Percentiles rank a stretch among this genome's conserved stretches.
Conservation (phyloP, 1,284 basidiomycete genomes). For the Pseudozyma thailandica region DNA sequence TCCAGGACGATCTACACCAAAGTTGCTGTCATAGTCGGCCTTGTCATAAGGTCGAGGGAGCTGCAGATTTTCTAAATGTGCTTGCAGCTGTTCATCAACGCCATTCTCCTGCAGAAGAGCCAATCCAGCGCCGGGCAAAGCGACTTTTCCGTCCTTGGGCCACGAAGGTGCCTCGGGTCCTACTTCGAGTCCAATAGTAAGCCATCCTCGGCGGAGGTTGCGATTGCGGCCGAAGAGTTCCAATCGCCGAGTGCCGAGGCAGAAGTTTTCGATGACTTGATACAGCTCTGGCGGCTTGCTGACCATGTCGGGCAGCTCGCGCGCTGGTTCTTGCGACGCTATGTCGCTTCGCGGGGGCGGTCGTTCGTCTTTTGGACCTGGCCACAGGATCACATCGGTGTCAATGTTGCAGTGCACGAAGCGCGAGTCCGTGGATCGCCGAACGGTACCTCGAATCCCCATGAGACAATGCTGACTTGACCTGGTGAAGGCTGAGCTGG, state of each 20-base stretch:
- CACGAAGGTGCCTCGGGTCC: slow-evolving; percentile 52
- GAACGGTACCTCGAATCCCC: slow-evolving; percentile 97
- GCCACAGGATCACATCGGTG: slow-evolving; percentile 96
- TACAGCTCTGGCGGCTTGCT: slow-evolving; percentile 94
- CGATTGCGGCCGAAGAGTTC: slow-evolving; percentile 85
- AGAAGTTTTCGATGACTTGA: slow-evolving; percentile 95
- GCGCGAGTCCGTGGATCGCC: slow-evolving; percentile 89
- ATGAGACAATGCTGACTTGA: slow-evolving; percentile 85
- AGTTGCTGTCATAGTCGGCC: slow-evolving; percentile 49
- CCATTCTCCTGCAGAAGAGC: slow-evolving; percentile 5
- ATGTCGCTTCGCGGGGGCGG: slow-evolving; percentile 18
- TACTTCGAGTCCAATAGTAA: slow-evolving; percentile 76
- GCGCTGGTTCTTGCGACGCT: background rate
- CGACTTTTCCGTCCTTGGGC: slow-evolving; percentile 12
- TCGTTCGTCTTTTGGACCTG: slow-evolving; percentile 75
- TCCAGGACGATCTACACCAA: slow-evolving; percentile 57
- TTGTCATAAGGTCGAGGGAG: slow-evolving; percentile 46
- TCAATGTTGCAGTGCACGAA: slow-evolving; percentile 99
- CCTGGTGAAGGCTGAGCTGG: slow-evolving; percentile 48
- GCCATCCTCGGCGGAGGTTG: slow-evolving; percentile 86
- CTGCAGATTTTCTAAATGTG: slow-evolving; percentile 16
- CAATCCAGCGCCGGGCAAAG: slow-evolving; percentile 16
- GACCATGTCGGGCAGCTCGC: slow-evolving; percentile 73
- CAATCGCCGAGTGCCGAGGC: slow-evolving; percentile 88
- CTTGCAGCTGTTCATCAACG: slow-evolving; percentile 4